Base-by-base conservation (phyloP, 2,329 filamentous ascomycete genomes). In the Talaromyces islandicus region DNA sequence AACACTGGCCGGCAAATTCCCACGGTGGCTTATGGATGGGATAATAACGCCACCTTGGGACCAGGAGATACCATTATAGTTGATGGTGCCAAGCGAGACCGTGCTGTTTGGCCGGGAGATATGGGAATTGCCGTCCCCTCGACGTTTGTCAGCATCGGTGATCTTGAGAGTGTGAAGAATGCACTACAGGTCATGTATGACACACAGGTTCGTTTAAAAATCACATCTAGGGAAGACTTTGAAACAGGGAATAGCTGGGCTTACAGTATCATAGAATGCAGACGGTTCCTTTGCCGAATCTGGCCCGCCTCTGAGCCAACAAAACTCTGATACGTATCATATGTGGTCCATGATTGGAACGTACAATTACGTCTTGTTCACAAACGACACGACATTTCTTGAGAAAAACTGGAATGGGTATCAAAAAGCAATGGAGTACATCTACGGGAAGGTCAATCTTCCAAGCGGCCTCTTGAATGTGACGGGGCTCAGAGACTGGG, bases 261-360 rank as follows among this genome's bases (percentile, higher is more conserved):
- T 56, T 2, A 56, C 19, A 41, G 3, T 27, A 5, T 25, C 12
- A 21, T 24, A 60, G 59, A 56, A 51, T 27, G 53, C 66, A 38
- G 72, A 69, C 5, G 72, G 72, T 17, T 69, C 71, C 5, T 74
- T 75, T 58, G 69, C 69, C 41, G 72, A 74, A 59, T 72, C 71
- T 3, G 69, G 72, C 1, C 72, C 72, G 41, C 72, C 71, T 17
- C 64, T 74, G 21, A 70, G 69, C 41, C 70, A 71, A 58, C 71
- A 68, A 19, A 63, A 67, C 51, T 71, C 69, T 17, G 72, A 74
- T 41, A 73, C 72, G 7, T 74, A 74, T 58, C 72, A 74, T 55
- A 77, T 84, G 67, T 82, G 82, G 72, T 81, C 80, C 1, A 77
- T 86, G 69, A 81, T 86, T 50, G 82, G 83, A 2, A 81, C 81